These are phyloP conservation scores for Fusarium caatingaense DNA, from an alignment of 2,329 filamentous ascomycete genomes.

Conservation along the genomic window DNA sequence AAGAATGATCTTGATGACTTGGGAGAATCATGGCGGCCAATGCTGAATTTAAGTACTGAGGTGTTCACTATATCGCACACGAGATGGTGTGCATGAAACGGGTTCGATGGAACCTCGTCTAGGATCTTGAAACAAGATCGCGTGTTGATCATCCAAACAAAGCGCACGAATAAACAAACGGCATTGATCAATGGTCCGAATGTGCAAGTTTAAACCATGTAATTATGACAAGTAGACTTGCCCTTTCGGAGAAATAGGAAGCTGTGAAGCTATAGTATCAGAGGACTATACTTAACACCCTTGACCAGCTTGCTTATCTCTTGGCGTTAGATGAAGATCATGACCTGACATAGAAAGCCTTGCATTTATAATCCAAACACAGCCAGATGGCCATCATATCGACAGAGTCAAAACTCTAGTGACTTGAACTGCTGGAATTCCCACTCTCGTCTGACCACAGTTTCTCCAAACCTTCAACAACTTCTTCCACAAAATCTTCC, in stretches of 20 bases:
- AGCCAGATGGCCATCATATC: neutral
- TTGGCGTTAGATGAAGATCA: neutral
- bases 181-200: slow-evolving; percentile 15
- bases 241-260: neutral
- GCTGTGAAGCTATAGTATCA: neutral
- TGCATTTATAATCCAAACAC: neutral
- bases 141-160: slow-evolving; percentile 12
- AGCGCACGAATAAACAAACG: slow-evolving; percentile 7
- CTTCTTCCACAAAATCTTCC: neutral
- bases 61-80: neutral
- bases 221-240: neutral
- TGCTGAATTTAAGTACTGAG: neutral
- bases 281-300: neutral
- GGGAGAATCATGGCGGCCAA: fast-evolving
- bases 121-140: slow-evolving; percentile 21
- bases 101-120: slow-evolving; percentile 12
- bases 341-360: neutral
- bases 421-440: neutral
- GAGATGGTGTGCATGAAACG: neutral
- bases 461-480: neutral
- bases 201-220: neutral
- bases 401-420: neutral
- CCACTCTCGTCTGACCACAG: neutral
- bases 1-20: fast-evolving
- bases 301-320: neutral